A percentile compares a stretch with the other conserved stretches of the same genome.
These are phyloP conservation scores for Yamadazyma friedrichii DNA, from an alignment of 1,139 yeast genomes.

Conservation along the genomic window DNA sequence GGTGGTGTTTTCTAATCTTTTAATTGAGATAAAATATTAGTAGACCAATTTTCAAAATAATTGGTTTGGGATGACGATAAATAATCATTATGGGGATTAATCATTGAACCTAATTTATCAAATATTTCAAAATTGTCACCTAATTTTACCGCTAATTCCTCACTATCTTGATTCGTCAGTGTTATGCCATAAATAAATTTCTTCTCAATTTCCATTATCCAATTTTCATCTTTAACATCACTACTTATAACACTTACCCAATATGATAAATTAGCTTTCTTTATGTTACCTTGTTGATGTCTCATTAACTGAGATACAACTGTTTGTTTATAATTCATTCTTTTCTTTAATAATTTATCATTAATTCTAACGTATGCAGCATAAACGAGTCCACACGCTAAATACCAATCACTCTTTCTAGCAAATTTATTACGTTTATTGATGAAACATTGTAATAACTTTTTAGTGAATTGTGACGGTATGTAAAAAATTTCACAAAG, in stretches of 20 bases:
- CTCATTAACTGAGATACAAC: conserved; percentile 50
- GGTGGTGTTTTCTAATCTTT: not conserved
- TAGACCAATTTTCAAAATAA: conserved; percentile 35
- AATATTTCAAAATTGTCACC: conserved; percentile 34
- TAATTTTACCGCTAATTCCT: conserved; percentile 29
- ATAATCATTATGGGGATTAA: conserved; percentile 30
- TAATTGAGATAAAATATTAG: conserved; percentile 9
- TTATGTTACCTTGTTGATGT: conserved; percentile 53
- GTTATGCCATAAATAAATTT: conserved; percentile 32
- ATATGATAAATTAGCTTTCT: conserved; percentile 44
- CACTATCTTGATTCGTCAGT: conserved; percentile 19
- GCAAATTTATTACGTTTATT: conserved; percentile 50
- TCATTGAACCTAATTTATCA: conserved; percentile 37
- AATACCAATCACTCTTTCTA: conserved; percentile 62
- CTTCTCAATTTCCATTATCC: conserved; percentile 50
- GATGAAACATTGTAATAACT: conserved; percentile 50
- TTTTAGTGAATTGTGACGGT: conserved; percentile 51
- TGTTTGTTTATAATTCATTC: conserved; percentile 48
- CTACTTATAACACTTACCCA: conserved; percentile 56
- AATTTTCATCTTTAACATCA: conserved; percentile 51
- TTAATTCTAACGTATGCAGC: conserved; percentile 59
- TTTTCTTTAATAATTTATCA: conserved; percentile 40
- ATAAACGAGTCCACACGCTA: conserved; percentile 64
- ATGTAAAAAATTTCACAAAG: conserved; percentile 64
- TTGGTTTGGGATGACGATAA: conserved; percentile 26